phyloP scores from a whole-genome alignment of 192 early-diverging fungal genomes.

The Coemansia sp. region DNA sequence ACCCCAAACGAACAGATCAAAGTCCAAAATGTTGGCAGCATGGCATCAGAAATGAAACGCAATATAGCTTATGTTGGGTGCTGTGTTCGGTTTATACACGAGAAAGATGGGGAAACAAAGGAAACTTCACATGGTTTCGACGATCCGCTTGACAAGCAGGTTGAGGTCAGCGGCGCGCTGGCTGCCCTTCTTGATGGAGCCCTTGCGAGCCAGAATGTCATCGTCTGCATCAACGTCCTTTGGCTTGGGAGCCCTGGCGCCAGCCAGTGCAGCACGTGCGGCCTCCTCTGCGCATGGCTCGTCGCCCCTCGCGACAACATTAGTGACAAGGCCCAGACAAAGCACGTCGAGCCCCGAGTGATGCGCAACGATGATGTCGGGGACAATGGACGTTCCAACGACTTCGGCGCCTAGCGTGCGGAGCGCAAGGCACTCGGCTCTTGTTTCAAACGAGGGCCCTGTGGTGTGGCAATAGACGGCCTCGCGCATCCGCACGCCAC shows the following conservation, averaged over 20 bases:
- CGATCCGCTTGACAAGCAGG: conserved; percentile 28
- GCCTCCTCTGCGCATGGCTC: conserved; percentile 46
- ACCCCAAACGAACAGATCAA: too few relatives aligned
- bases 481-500: conserved; percentile 62
- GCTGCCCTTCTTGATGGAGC: conserved; percentile 41
- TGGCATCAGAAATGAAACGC: too few relatives aligned
- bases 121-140: conserved; percentile 22
- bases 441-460: conserved; percentile 91
- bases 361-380: conserved; percentile 83
- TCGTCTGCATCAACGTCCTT: conserved; percentile 19
- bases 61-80: too few relatives aligned
- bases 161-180: conserved; percentile 45
- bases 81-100: too few relatives aligned
- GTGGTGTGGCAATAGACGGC: conserved; percentile 79
- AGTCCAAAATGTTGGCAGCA: too few relatives aligned
- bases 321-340: conserved; percentile 79
- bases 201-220: conserved; percentile 38
- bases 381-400: conserved; percentile 87
- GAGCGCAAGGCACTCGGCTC: conserved; percentile 78
- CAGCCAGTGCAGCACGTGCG: conserved; percentile 29
- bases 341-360: conserved; percentile 81
- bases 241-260: conserved; percentile 15
- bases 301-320: conserved; percentile 52
- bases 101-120: background rate
- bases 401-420: conserved; percentile 70